Evolutionary conservation across 371 early-diverging fungal genomes (phyloP).

Genomic region (Agmasoma carcini): DNA sequence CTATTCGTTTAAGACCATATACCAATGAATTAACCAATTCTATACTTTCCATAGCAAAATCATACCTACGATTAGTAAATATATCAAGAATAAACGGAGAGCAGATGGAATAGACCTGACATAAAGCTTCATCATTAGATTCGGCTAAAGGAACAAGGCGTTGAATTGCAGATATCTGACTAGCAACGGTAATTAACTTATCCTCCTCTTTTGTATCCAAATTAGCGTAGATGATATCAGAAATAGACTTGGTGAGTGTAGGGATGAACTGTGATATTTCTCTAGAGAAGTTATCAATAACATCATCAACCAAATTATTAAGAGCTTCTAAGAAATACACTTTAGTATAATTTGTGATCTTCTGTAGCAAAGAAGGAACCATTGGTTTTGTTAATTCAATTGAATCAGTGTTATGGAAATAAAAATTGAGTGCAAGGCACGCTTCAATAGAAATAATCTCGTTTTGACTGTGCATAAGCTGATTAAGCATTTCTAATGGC

Average conservation of each 20-base stretch:
- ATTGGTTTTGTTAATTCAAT: conserved; percentile 8
- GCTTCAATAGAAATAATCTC: conserved; percentile 47
- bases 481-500: conserved; percentile 18
- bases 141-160: conserved; percentile 36
- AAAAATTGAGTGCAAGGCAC: conserved; percentile 39
- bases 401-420: conserved; percentile 22
- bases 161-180: conserved; percentile 45
- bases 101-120: conserved; percentile 25
- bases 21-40: conserved; percentile 42
- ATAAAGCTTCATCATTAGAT: conserved; percentile 12
- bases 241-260: conserved; percentile 38
- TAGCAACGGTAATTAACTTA: conserved; percentile 36
- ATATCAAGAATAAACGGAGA: conserved; percentile 28
- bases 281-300: conserved; percentile 43
- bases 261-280: conserved; percentile 49
- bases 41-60: conserved; percentile 48
- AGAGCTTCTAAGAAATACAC: conserved; percentile 49
- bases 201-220: conserved; percentile 38
- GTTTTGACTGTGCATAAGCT: conserved; percentile 22
- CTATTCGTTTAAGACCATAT: conserved; percentile 44
- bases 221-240: conserved; percentile 25
- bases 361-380: conserved; percentile 42
- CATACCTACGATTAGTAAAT: conserved; percentile 32
- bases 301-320: conserved; percentile 35
- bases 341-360: conserved; percentile 33